Evolutionary conservation across 1,139 yeast genomes (phyloP).

Genomic region (Suhomyces wounanorum): DNA sequence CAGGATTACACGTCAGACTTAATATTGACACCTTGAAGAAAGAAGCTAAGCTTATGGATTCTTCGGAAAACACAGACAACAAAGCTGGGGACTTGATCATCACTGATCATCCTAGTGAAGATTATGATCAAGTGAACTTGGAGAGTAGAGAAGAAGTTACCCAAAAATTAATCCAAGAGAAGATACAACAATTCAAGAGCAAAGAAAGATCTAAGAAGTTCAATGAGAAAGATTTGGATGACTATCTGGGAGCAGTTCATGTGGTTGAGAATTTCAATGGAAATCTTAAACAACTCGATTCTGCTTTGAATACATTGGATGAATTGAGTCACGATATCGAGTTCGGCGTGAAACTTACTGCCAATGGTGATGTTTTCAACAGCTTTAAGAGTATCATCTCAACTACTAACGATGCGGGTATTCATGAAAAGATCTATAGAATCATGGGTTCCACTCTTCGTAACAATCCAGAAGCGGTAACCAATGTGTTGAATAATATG

Average conservation of each 20-base stretch:
- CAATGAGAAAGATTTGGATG: conserved; percentile 24
- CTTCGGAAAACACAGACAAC: conserved; percentile 18
- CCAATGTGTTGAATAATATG: conserved; percentile 23
- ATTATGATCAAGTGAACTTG: conserved; percentile 15
- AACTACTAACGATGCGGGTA: conserved; percentile 7
- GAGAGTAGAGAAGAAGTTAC: conserved; percentile 12
- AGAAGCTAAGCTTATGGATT: conserved; percentile 63
- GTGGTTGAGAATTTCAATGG: conserved; percentile 23
- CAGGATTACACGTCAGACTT: conserved; percentile 73
- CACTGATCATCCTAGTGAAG: conserved; percentile 15
- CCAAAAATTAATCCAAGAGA: conserved; percentile 16
- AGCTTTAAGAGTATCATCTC: conserved; percentile 21
- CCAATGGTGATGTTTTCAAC: conserved; percentile 21
- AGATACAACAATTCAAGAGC: conserved; percentile 18
- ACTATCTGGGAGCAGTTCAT: conserved; percentile 31
- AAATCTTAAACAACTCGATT: conserved; percentile 19
- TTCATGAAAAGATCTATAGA: conserved; percentile 51
- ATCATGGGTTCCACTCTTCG: conserved; percentile 61
- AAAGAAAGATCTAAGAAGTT: conserved; percentile 15
- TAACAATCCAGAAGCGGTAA: conserved; percentile 70
- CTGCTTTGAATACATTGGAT: conserved; percentile 49
- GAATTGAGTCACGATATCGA: conserved; percentile 70
- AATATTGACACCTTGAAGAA: conserved; percentile 66
- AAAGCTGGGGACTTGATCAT: conserved; percentile 21
- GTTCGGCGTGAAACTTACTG: conserved; percentile 50